Evolutionary conservation across 2,329 filamentous ascomycete species (phyloP).

Genomic region (Periconia sp.): DNA sequence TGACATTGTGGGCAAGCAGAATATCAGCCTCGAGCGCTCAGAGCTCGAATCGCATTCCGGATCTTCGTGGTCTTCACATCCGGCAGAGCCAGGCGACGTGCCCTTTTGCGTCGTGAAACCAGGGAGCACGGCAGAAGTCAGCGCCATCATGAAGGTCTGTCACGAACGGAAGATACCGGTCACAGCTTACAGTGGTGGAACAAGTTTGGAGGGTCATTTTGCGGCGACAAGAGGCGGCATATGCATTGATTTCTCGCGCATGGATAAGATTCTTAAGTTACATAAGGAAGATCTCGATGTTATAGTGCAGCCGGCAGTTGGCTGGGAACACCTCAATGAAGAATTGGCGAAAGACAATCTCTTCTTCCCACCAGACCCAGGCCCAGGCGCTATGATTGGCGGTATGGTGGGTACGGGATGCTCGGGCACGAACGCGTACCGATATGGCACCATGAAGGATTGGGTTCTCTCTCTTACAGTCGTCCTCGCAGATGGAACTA

Average conservation of each 20-base stretch:
- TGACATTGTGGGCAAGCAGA: conserved; percentile 65
- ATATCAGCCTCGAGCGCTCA: conserved; percentile 63
- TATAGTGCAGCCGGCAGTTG: conserved; percentile 69
- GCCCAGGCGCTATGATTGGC: conserved; percentile 89
- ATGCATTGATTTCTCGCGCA: conserved; percentile 83
- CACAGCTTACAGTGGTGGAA: conserved; percentile 85
- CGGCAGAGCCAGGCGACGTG: conserved; percentile 47
- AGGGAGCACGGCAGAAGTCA: conserved; percentile 78
- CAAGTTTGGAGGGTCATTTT: conserved; percentile 88
- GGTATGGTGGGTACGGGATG: conserved; percentile 84
- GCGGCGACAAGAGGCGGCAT: conserved; percentile 82
- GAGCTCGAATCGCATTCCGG: conserved; percentile 65
- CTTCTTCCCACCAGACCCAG: conserved; percentile 92
- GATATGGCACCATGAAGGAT: conserved; percentile 93
- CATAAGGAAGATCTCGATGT: conserved; percentile 72
- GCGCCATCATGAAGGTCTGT: conserved; percentile 87
- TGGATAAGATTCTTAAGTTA: conserved; percentile 79
- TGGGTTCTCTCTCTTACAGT: conserved; percentile 90
- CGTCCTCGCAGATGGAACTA: conserved; percentile 85
- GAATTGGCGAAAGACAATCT: conserved; percentile 72
- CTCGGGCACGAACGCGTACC: conserved; percentile 85
- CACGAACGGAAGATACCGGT: conserved; percentile 82
- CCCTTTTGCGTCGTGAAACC: conserved; percentile 76
- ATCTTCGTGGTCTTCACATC: conserved; percentile 68
- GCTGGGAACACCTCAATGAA: conserved; percentile 87